Conservation (phyloP, 2,329 filamentous ascomycete genomes). For the Trichoderma oligosporum region DNA sequence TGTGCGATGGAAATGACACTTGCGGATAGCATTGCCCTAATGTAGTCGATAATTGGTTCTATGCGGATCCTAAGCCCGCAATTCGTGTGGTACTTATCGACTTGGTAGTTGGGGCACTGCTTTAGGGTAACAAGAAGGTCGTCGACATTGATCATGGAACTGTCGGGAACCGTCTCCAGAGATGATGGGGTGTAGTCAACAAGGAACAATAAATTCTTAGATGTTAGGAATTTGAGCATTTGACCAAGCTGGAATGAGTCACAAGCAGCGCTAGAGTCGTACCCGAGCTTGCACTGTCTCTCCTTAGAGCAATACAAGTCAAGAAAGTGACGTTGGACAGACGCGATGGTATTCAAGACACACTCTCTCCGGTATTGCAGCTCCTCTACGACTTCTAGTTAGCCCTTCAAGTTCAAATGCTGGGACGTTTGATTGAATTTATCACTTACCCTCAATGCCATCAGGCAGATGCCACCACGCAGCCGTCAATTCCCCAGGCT, state of each 20-base stretch:
- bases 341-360: conserved; percentile 66
- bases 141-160: conserved; percentile 58
- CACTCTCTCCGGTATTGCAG: conserved; percentile 62
- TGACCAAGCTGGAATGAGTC: conserved; percentile 77
- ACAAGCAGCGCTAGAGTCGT: conserved; percentile 67
- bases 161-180: conserved; percentile 42
- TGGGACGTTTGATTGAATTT: background rate
- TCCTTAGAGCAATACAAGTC: conserved; percentile 63
- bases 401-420: background rate
- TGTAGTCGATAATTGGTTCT: conserved; percentile 61
- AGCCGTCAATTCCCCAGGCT: conserved; percentile 34
- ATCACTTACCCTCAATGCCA: conserved; percentile 57
- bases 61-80: conserved; percentile 66
- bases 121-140: conserved; percentile 57
- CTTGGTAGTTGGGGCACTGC: conserved; percentile 68
- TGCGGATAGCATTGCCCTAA: conserved; percentile 55
- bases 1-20: conserved; percentile 43
- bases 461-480: conserved; percentile 72
- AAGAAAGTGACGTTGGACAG: conserved; percentile 65
- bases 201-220: conserved; percentile 58
- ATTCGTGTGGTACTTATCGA: conserved; percentile 69
- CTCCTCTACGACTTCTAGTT: conserved; percentile 48
- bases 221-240: conserved; percentile 67
- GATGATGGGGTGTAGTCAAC: conserved; percentile 52
- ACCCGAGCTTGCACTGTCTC: conserved; percentile 68